These are phyloP conservation scores for Aquilaria yunnanensis DNA, from an alignment of 345 rosid genomes.

Conservation along the genomic window DNA sequence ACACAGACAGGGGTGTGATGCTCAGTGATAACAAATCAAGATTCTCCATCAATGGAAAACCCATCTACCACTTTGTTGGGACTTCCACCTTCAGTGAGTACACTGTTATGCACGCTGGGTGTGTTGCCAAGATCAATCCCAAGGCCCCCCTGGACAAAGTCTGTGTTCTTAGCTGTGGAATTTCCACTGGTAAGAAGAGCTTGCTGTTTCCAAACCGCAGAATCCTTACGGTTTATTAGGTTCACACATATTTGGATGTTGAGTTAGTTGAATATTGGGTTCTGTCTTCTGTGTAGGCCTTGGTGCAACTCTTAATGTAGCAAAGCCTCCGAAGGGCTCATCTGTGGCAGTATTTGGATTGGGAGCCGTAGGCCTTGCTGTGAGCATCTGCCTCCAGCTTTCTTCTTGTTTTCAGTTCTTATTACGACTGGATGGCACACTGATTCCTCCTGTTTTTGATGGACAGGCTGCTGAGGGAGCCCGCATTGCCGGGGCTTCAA, in stretches of 20 bases:
- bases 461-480: constrained; percentile 33
- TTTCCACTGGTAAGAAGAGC: constrained; percentile 24
- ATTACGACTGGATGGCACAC: not conserved
- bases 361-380: constrained; percentile 40
- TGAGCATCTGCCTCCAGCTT: not conserved
- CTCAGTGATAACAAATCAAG: constrained; percentile 30
- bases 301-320: constrained; percentile 39
- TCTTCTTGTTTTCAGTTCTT: too few relatives aligned
- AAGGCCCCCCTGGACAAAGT: constrained; percentile 36
- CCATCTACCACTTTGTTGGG: constrained; percentile 37
- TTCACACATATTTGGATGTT: not conserved
- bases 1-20: constrained; percentile 33
- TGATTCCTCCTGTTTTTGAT: not conserved
- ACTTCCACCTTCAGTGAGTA: constrained; percentile 37
- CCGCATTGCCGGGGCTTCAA: constrained; percentile 29
- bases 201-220: not conserved
- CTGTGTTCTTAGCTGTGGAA: constrained; percentile 34
- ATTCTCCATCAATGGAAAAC: constrained; percentile 34
- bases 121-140: constrained; percentile 32
- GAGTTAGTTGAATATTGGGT: not conserved
- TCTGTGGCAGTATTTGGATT: constrained; percentile 38
- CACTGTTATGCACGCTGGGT: constrained; percentile 30
- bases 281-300: constrained; percentile 15
- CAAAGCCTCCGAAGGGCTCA: constrained; percentile 28
- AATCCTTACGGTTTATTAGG: not conserved